Evolutionary conservation across 1,284 basidiomycete genomes (phyloP), one percentile per base, ranked within the genome.

Genomic region (Xerocomus alliaceus): DNA sequence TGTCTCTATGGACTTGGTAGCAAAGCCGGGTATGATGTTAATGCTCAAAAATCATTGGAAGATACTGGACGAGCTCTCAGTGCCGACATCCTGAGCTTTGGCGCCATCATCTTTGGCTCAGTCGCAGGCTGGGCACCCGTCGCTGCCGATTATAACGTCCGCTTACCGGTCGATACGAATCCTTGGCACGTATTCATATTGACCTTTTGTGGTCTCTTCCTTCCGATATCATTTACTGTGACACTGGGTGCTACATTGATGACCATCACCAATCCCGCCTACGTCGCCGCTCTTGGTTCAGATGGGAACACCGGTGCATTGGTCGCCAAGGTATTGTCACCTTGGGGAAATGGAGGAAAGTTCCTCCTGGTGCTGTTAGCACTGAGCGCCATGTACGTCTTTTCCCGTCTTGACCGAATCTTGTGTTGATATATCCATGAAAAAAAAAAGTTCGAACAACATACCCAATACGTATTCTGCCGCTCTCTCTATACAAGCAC

Each of bases 391-490:
- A 74, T 84, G 80, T 83, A 57, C 32, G 78, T 69, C 32, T 22
- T 24, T 50, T 51, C 34, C 5, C 15, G 20, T 34, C 39, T 49
- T 49, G 10, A 18, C 13, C 9, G 1, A 22, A 26, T 34, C 18
- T n/a, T 5, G 24, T 32, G 37, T 57, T 61, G 1, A 56, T 34
- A 39, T 26, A 20, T 39, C 20, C 12, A 29, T 9, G 8, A 18
- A 28, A 44, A 46, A n/a, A 29, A 50, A 20, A 63, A 84, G 86
- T 44, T 82, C 83, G 17, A 87, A 86, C 72, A 84, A 86, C 65
- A 85, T 86, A 60, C 82, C 85, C 29, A 87, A 85, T 70, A 87
- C 85, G 15, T 87, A 87, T 66, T 85, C 84, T 6, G 79, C 83
- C 2, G 83, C 81, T 4, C 78, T 87, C 34, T 83, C 83, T n/a